Percentiles rank a stretch among this genome's conserved stretches.
These are phyloP conservation scores for Bromus sterilis DNA, from an alignment of 176 grass and related monocot genomes.

Conservation along the genomic window DNA sequence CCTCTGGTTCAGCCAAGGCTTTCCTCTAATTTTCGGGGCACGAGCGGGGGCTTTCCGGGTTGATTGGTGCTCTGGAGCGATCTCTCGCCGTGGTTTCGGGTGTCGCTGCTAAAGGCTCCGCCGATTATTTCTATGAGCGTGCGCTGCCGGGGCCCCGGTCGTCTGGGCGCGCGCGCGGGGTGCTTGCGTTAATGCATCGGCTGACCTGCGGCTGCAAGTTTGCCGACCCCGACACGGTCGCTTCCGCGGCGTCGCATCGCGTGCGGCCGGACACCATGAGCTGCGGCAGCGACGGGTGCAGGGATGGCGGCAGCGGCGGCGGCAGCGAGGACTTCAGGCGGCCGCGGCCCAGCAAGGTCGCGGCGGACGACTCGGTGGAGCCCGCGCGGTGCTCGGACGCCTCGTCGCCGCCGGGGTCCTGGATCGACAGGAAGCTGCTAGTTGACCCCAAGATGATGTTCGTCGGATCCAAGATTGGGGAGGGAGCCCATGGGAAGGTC, in stretches of 20 bases:
- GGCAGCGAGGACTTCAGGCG: constrained; percentile 39
- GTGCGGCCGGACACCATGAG: constrained; percentile 40
- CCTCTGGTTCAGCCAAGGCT: background rate
- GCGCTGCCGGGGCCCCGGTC: background rate
- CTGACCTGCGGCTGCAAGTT: constrained; percentile 39
- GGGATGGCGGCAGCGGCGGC: constrained; percentile 4
- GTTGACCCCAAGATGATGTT: constrained; percentile 87
- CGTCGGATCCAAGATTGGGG: constrained; percentile 84
- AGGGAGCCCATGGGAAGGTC: constrained; percentile 97
- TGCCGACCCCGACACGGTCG: constrained; percentile 13
- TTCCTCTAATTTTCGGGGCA: background rate
- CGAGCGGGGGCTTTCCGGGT: background rate
- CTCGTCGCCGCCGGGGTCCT: constrained; percentile 10
- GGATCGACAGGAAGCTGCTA: constrained; percentile 79
- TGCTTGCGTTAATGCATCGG: constrained; percentile 38
- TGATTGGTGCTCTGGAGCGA: background rate
- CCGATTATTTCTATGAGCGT: constrained; percentile 1
- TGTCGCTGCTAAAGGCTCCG: background rate
- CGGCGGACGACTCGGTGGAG: constrained; percentile 30
- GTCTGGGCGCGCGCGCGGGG: background rate
- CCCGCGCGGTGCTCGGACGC: constrained; percentile 36
- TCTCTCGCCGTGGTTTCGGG: background rate
- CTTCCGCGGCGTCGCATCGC: background rate
- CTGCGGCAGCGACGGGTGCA: constrained; percentile 49
- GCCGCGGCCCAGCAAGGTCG: constrained; percentile 44